Percentiles rank a stretch among this genome's conserved stretches.
Conservation (phyloP, 2,329 filamentous ascomycete genomes). For the Penicillium expansum region DNA sequence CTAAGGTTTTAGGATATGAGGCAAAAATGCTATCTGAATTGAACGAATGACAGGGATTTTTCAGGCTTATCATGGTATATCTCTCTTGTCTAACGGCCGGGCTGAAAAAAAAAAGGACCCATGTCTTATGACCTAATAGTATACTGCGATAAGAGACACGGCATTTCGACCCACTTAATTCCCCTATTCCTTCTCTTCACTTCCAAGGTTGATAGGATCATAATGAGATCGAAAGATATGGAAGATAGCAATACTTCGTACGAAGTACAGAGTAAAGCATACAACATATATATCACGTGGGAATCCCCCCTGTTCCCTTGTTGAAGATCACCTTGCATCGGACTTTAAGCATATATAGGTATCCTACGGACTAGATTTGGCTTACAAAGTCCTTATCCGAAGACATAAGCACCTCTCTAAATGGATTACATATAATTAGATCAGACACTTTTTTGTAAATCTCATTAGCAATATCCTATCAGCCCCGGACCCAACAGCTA, state of each 20-base stretch:
- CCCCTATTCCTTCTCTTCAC: neutral
- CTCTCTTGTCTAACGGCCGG: neutral
- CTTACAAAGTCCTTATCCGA: too few relatives aligned
- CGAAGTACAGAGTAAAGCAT: too few relatives aligned
- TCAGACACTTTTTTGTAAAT: too few relatives aligned
- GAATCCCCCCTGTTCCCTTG: neutral
- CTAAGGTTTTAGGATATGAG: neutral
- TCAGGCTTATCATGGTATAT: neutral
- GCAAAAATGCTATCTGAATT: neutral
- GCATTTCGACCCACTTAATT: neutral
- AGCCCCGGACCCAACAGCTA: neutral
- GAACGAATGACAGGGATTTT: neutral
- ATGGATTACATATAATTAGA: too few relatives aligned
- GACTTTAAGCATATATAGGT: too few relatives aligned
- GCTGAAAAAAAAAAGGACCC: neutral
- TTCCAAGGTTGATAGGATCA: neutral
- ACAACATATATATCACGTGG: neutral
- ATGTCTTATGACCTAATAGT: neutral
- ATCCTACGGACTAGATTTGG: too few relatives aligned
- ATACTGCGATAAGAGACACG: neutral
- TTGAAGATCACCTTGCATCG: neutral
- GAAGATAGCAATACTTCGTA: neutral
- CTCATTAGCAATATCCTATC: neutral
- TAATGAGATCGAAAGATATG: neutral
- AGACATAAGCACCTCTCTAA: neutral